Evolutionary conservation across 139 green algal genomes (phyloP), one percentile per base, ranked within the genome.

Genomic region (Volvox africanus): DNA sequence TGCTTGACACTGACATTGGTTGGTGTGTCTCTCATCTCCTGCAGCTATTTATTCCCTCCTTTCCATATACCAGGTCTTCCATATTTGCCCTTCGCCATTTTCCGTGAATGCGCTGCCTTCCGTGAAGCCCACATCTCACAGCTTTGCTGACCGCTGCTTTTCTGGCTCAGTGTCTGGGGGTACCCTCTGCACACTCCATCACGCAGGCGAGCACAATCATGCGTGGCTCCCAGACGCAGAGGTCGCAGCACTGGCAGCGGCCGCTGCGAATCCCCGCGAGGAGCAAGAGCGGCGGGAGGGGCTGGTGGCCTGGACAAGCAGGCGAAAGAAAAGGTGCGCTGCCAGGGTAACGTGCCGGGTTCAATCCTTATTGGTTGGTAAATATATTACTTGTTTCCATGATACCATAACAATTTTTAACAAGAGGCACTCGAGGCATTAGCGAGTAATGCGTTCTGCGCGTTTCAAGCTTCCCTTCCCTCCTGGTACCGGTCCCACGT

Each of bases 171-270:
- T 73, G 24, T 24, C 2, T 73, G 11, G 5, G 21, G 65, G 5
- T 73, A 12, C n/a, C n/a, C n/a, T n/a, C n/a, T n/a, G n/a, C n/a
- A n/a, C n/a, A n/a, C 24, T 30, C 24, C 24, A 2, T 28, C 50
- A 37, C 3, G 16, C 83, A 89, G 83, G 83, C 19, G 86, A 90
- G 44, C 86, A 90, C 86, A 90, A 82, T 37, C 86, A 90, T 69
- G 21, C 30, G n/a, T 90, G 86, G 86, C 20, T 82, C 21, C 50
- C 19, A 30, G 44, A 73, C 20, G 69, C 55, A n/a, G 86, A 82
- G 44, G 50, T 90, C 44, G 71, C 68, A 44, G 84, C 36, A 26
- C 68, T 82, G 67, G 68, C n/a, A 36, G 68, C 69, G 11, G 68
- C 22, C 1, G 68, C 68, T 20, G 69, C 36, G 68, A 44, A 69